Evolutionary conservation across 2,329 filamentous ascomycete species (phyloP).

Genomic region (Aspergillus persii): DNA sequence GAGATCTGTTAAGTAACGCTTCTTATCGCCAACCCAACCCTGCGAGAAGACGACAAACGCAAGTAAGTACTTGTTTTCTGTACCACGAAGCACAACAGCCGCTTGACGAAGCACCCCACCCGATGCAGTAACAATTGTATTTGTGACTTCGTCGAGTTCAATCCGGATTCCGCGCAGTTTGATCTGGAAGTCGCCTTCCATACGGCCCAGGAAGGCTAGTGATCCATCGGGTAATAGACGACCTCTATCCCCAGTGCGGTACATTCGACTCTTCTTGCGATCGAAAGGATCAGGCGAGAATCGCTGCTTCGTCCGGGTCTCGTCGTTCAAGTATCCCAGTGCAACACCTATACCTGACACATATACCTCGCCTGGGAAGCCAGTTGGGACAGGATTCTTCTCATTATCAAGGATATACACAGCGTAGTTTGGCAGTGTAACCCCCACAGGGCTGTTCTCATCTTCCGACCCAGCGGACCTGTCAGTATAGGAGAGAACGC

Average conservation of each 20-base stretch:
- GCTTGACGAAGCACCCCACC: background rate
- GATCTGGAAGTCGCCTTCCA: background rate
- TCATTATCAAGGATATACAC: background rate
- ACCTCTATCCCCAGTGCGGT: background rate
- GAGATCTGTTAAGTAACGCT: background rate
- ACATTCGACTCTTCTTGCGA: background rate
- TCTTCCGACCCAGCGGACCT: background rate
- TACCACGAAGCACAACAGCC: background rate
- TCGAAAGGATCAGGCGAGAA: background rate
- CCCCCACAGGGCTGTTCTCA: background rate
- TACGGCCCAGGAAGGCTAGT: background rate
- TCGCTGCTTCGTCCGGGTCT: background rate
- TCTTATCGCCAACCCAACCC: background rate
- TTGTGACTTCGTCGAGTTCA: background rate
- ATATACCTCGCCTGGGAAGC: background rate
- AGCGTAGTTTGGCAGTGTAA: background rate
- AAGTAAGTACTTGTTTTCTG: background rate
- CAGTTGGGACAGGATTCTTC: background rate
- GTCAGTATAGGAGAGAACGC: background rate
- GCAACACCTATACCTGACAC: background rate
- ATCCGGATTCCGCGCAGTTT: background rate
- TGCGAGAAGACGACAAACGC: background rate
- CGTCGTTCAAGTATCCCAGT: background rate
- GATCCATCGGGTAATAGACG: background rate
- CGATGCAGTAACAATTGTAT: background rate